Percentiles rank a stretch among this genome's conserved stretches.
Conservation (phyloP, 2,329 filamentous ascomycete genomes). For the Zymoseptoria pseudotritici region DNA sequence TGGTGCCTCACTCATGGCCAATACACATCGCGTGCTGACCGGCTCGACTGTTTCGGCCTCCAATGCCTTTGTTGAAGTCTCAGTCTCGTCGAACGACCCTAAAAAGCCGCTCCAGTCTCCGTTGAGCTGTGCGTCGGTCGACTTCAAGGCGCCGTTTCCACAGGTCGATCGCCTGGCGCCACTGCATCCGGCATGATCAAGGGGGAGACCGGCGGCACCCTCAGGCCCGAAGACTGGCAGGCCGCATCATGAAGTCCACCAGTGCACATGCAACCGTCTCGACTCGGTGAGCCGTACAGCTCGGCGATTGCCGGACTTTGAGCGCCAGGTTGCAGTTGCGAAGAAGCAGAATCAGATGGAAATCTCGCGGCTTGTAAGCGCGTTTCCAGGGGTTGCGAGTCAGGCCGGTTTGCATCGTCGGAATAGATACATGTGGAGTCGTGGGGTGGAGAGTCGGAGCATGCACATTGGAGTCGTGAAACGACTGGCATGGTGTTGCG, state of each 20-base stretch:
- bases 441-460: not conserved
- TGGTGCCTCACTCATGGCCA: not conserved
- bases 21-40: not conserved
- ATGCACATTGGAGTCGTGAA: not conserved
- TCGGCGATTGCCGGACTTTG: conserved; percentile 5
- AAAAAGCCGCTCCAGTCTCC: not conserved
- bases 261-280: conserved; percentile 13
- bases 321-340: not conserved
- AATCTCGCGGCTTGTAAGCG: not conserved
- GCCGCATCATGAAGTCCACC: conserved; percentile 13
- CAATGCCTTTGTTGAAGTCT: not conserved
- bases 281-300: conserved; percentile 12
- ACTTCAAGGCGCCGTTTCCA: not conserved
- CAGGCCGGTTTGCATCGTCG: not conserved
- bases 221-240: conserved; percentile 13
- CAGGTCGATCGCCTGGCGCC: not conserved
- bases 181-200: not conserved
- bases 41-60: not conserved
- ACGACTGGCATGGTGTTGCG: not conserved
- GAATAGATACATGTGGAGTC: not conserved
- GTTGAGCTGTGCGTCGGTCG: not conserved
- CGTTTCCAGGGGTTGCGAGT: not conserved
- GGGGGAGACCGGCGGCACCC: conserved; percentile 6
- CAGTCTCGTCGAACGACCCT: not conserved
- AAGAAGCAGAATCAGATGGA: conserved; percentile 2